These are phyloP conservation scores for Sporodiniella umbellata DNA, from an alignment of 371 early-diverging fungal genomes.

Conservation along the genomic window DNA sequence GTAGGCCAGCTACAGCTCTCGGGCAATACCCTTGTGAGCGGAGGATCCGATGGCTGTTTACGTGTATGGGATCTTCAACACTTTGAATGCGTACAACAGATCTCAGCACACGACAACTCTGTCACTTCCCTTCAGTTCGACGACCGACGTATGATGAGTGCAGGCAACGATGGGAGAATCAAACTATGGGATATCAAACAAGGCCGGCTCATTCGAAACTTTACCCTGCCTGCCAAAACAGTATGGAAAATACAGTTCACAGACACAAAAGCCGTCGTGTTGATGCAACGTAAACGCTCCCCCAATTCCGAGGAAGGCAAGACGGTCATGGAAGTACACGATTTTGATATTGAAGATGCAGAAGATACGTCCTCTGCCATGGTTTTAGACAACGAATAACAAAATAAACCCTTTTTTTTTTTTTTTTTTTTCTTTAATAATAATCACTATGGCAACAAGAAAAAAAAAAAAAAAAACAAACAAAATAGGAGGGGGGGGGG, in stretches of 20 bases:
- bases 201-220: conserved; percentile 69
- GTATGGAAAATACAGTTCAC: conserved; percentile 65
- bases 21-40: conserved; percentile 72
- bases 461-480: neutral
- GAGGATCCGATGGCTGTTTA: conserved; percentile 84
- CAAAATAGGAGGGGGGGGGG: neutral
- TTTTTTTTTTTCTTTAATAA: neutral
- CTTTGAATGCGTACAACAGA: conserved; percentile 62
- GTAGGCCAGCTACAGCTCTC: conserved; percentile 84
- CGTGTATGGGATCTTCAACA: conserved; percentile 85
- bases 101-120: conserved; percentile 79
- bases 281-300: conserved; percentile 48
- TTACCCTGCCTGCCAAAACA: conserved; percentile 57
- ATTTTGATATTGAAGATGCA: conserved; percentile 36
- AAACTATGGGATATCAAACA: conserved; percentile 83
- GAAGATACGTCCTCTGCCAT: conserved; percentile 20
- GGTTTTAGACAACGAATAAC: conserved; percentile 19
- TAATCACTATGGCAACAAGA: neutral
- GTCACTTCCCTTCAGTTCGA: conserved; percentile 89
- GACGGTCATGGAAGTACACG: conserved; percentile 52
- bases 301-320: conserved; percentile 32
- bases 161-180: conserved; percentile 82
- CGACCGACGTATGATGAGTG: conserved; percentile 74
- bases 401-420: too few species aligned
- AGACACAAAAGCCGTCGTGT: conserved; percentile 59